Conservation (phyloP, 2,329 filamentous ascomycete genomes). For the Stagonosporopsis vannaccii region DNA sequence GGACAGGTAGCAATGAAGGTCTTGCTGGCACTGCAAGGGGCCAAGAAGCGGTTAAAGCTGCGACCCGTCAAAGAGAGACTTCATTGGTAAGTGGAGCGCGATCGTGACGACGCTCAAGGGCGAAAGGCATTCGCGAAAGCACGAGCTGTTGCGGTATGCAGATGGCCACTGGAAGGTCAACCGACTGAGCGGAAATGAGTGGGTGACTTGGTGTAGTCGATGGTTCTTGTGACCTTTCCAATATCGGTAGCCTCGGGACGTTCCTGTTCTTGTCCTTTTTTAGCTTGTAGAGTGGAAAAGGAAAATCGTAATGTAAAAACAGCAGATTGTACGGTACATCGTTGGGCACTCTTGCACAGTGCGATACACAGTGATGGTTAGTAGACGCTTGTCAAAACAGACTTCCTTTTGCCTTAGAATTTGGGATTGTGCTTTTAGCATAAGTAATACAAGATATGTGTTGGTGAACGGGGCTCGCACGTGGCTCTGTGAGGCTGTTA, state of each 20-base stretch:
- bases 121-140: conserved; percentile 8
- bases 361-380: neutral
- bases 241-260: conserved; percentile 13
- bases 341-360: neutral
- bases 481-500: conserved; percentile 11
- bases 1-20: neutral
- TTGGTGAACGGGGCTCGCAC: conserved; percentile 1
- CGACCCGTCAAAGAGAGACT: neutral
- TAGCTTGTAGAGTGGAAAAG: conserved; percentile 9
- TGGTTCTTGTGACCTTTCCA: conserved; percentile 32
- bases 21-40: conserved; percentile 14
- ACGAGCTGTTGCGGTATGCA: conserved; percentile 7
- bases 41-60: neutral
- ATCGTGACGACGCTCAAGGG: conserved; percentile 16
- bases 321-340: neutral
- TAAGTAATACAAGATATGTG: conserved; percentile 7
- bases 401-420: too few species aligned
- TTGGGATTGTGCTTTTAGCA: too few species aligned
- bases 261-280: conserved; percentile 12
- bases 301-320: conserved; percentile 3
- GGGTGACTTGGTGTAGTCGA: conserved; percentile 12
- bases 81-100: neutral
- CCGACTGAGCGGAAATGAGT: conserved; percentile 15
- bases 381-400: neutral
- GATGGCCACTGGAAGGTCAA: conserved; percentile 21